Percentiles rank a stretch among this genome's conserved stretches.
Conservation (phyloP, 2,329 filamentous ascomycete species). For the Phialophora verrucosa region DNA sequence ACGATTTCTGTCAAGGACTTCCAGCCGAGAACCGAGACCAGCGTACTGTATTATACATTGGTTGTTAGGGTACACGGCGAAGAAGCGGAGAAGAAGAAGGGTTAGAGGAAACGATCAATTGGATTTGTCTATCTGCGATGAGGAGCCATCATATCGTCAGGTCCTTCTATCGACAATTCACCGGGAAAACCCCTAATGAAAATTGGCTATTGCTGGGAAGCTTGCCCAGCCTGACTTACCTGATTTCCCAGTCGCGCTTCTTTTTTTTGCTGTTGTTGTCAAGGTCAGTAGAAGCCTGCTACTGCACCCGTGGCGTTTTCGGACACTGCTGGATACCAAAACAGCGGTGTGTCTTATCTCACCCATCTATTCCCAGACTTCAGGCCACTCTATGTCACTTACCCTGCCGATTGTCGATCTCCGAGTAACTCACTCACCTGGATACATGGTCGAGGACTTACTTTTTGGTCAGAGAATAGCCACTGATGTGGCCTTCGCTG, state of each 20-base stretch:
- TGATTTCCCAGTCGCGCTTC: neutral
- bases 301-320: neutral
- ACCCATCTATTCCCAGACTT: neutral
- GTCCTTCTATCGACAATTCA: neutral
- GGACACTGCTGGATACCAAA: conserved; percentile 1
- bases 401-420: neutral
- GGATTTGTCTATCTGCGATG: neutral
- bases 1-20: too few species aligned
- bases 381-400: neutral
- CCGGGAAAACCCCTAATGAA: neutral
- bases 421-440: neutral
- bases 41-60: too few species aligned
- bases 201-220: neutral
- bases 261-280: neutral
- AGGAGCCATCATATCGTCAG: neutral
- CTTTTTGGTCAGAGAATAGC: neutral
- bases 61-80: neutral
- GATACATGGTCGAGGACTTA: neutral
- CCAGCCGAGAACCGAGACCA: too few species aligned
- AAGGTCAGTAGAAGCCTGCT: neutral
- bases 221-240: neutral
- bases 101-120: neutral
- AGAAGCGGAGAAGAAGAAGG: neutral
- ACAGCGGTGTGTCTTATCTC: neutral
- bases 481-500: neutral